phyloP scores from a whole-genome alignment of 768 basidiomycete genomes.

The Trametopsis cervina region DNA sequence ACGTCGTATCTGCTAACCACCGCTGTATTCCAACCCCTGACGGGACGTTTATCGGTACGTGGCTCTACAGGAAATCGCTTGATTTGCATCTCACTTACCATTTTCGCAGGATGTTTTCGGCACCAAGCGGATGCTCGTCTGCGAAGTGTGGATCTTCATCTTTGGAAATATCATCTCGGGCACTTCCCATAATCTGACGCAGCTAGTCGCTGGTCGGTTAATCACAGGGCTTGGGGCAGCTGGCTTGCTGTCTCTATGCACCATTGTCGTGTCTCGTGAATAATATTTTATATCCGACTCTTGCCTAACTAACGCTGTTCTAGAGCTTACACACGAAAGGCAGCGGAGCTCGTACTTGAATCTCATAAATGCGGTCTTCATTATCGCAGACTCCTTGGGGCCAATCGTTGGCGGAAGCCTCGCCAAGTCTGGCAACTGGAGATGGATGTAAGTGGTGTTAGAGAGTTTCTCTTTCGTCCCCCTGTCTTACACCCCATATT shows the following conservation, averaged over 20 bases:
- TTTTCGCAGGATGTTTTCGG: constrained; percentile 10
- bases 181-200: constrained; percentile 6
- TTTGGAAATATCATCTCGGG: constrained; percentile 14
- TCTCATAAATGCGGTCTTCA: constrained; percentile 14
- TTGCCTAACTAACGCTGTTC: neutral
- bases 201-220: constrained; percentile 12
- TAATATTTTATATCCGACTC: neutral
- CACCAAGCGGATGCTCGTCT: constrained; percentile 13
- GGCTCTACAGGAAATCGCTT: too few relatives aligned
- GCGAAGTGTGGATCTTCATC: constrained; percentile 14
- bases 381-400: constrained; percentile 13
- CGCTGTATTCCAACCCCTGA: constrained; percentile 11
- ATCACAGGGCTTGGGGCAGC: constrained; percentile 13
- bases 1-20: constrained; percentile 15
- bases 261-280: constrained; percentile 14
- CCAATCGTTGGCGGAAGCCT: constrained; percentile 12
- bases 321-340: constrained; percentile 13
- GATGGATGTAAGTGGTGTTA: constrained; percentile 13
- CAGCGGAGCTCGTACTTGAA: constrained; percentile 13
- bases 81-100: neutral
- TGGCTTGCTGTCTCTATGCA: constrained; percentile 11
- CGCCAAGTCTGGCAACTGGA: constrained; percentile 13
- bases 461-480: neutral
- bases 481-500: neutral
- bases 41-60: constrained; percentile 10